These are phyloP conservation scores for Phytophthora brassicae DNA, from an alignment of 352 stramenopile genomes.

Conservation along the genomic window DNA sequence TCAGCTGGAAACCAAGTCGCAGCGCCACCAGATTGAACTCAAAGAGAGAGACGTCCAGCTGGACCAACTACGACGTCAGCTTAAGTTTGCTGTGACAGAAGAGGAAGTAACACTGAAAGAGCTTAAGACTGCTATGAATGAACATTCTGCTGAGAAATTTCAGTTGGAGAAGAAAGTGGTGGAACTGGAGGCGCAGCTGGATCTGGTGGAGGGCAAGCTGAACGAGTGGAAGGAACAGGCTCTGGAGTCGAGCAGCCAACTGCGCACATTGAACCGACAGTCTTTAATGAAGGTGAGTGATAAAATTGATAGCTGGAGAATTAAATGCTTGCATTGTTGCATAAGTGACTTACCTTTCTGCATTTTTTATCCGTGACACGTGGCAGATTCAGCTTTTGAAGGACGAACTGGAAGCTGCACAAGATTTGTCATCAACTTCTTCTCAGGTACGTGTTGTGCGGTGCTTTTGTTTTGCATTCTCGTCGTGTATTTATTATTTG, in stretches of 20 bases:
- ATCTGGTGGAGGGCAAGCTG: slow-evolving; percentile 63
- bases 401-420: slow-evolving; percentile 53
- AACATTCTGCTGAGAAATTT: slow-evolving; percentile 61
- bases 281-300: slow-evolving; percentile 54
- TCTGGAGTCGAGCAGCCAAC: slow-evolving; percentile 50
- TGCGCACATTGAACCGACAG: slow-evolving; percentile 44
- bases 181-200: slow-evolving; percentile 68
- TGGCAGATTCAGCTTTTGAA: slow-evolving; percentile 61
- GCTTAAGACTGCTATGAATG: slow-evolving; percentile 50
- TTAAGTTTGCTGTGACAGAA: slow-evolving; percentile 63
- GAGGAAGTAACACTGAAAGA: slow-evolving; percentile 68
- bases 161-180: slow-evolving; percentile 68
- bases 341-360: background rate
- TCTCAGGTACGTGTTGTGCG: slow-evolving; percentile 29
- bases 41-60: slow-evolving; percentile 73
- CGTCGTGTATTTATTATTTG: slow-evolving; percentile 26
- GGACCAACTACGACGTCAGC: slow-evolving; percentile 62
- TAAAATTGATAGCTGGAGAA: background rate
- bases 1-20: slow-evolving; percentile 50
- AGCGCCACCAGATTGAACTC: slow-evolving; percentile 65
- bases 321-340: background rate
- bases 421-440: slow-evolving; percentile 40
- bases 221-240: slow-evolving; percentile 77
- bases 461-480: background rate
- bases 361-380: background rate